These are phyloP conservation scores for Corymbia citriodora DNA, from an alignment of 441 rosid genomes.

Conservation along the genomic window DNA sequence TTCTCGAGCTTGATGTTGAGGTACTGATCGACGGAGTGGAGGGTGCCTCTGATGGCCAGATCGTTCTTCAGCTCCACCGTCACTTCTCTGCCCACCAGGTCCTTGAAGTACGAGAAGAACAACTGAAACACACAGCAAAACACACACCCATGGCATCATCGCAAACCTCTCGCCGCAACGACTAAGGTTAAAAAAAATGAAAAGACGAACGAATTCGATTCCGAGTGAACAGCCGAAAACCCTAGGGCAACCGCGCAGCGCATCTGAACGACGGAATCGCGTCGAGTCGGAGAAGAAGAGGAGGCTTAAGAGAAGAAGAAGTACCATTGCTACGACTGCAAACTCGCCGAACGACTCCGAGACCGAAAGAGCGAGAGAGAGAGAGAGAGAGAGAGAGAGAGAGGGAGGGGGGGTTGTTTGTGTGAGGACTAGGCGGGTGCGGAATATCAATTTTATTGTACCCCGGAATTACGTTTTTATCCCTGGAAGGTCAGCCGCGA, in stretches of 20 bases:
- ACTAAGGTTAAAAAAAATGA: neutral
- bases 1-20: constrained; percentile 99
- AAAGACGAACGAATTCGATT: neutral
- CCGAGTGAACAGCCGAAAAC: neutral
- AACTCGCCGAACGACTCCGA: neutral
- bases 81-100: constrained; percentile 97
- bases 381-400: neutral
- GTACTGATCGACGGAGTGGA: constrained; percentile 98
- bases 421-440: neutral
- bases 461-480: accelerated
- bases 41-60: constrained; percentile 95
- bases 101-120: constrained; percentile 99
- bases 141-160: neutral
- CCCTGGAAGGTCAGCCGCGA: neutral
- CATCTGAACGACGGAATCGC: neutral
- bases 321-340: constrained; percentile 5
- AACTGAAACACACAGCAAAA: constrained; percentile 34
- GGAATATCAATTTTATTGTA: neutral
- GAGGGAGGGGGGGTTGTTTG: neutral
- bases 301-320: neutral
- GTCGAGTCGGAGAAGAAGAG: neutral
- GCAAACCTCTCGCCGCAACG: neutral
- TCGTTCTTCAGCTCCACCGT: constrained; percentile 97
- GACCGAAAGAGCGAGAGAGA: neutral
- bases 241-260: neutral